phyloP scores from a whole-genome alignment of 2,329 filamentous ascomycete genomes.

The Cytospora paraplurivora region DNA sequence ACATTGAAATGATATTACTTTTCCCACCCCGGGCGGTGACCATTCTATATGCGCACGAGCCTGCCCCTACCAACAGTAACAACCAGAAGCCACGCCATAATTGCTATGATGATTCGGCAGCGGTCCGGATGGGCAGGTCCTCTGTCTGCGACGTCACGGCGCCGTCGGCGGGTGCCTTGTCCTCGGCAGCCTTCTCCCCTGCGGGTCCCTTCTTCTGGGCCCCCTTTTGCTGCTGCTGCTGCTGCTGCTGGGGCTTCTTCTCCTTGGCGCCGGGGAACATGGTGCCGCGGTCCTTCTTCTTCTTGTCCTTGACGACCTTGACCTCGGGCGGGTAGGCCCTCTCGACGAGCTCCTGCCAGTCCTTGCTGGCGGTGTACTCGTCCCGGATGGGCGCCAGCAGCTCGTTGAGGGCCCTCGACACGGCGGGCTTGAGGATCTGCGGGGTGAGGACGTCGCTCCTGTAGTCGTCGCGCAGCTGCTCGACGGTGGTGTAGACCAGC shows the following conservation, averaged over 20 bases:
- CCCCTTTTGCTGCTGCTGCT: no score
- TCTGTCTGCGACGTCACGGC: conserved; percentile 28
- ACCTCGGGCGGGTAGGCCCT: conserved; percentile 79
- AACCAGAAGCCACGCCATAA: neutral
- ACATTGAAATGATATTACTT: conserved; percentile 1
- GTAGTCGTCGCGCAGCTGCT: conserved; percentile 79
- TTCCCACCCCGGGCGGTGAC: neutral
- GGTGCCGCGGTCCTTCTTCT: conserved; percentile 74
- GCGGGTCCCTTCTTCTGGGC: conserved; percentile 7
- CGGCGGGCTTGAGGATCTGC: conserved; percentile 83
- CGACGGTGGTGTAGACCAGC: conserved; percentile 76
- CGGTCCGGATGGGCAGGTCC: conserved; percentile 25
- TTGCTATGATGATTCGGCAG: conserved; percentile 14
- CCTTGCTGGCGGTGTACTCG: conserved; percentile 56
- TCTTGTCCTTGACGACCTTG: conserved; percentile 73
- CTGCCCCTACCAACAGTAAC: neutral
- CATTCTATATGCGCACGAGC: neutral
- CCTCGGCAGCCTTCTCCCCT: no score
- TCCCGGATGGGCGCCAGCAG: conserved; percentile 78
- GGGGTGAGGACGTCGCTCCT: conserved; percentile 77
- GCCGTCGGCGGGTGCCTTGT: conserved; percentile 27
- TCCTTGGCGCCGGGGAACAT: conserved; percentile 55
- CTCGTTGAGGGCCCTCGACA: conserved; percentile 70
- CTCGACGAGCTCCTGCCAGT: conserved; percentile 77
- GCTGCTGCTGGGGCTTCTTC: conserved; percentile 10